Evolutionary conservation across 2,329 filamentous ascomycete genomes (phyloP), one percentile per base, ranked within the genome.

Genomic region (Aspergillus awamori): DNA sequence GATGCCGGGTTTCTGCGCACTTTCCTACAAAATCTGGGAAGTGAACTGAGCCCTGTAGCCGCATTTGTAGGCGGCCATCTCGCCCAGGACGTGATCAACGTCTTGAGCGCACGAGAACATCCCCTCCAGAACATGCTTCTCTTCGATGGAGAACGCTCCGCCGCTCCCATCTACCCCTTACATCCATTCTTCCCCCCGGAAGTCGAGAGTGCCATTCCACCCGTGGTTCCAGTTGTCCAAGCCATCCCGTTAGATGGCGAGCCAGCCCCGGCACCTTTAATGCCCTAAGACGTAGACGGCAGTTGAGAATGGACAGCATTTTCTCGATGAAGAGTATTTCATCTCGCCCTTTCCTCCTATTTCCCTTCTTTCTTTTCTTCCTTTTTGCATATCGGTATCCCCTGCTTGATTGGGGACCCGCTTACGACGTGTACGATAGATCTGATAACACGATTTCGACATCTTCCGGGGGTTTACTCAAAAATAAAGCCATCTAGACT

Each of bases 71-170:
- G 95, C 53, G 95, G 93, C 8, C 88, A 93, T 75, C 84, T 99
- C 15, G 92, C 94, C 0, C 95, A 99, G 78, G 95, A 99, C 74
- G 93, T 97, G 55, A 98, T 99, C 79, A 98, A 98, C 71, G 93
- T 97, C 33, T 85, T 98, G 5, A 92, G 93, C 53, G 88, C 91
- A 74, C 88, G 90, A 43, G 93, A 98, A 79, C 95, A 97, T 76
- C 95, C 95, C 0, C 90, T 99, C 45, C 95, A 99, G 79, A 99
- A 99, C 76, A 87, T 97, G 74, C 85, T 97, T 53, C 82, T 98
- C 20, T 97, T 98, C 70, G 93, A 98, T 74, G 93, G 93, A 13
- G 90, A 92, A 68, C 85, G 84, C 49, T 90, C 91, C 77, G 86
- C 91, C 66, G 91, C 90, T 0, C 87, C 87, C 2, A 88, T 95